These are phyloP conservation scores for Kazachstania sp. DNA, from an alignment of 1,139 yeast genomes.

Conservation along the genomic window DNA sequence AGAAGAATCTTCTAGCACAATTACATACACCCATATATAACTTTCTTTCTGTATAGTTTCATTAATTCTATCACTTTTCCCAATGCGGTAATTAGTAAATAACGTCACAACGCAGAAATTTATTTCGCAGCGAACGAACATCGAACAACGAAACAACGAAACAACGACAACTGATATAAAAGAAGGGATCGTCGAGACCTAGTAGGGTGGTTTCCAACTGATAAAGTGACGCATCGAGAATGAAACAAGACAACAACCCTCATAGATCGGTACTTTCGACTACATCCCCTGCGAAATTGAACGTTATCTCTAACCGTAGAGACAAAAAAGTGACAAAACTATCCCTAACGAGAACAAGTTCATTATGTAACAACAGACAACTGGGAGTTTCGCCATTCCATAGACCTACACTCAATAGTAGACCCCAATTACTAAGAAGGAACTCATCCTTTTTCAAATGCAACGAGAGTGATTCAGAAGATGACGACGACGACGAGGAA, in stretches of 20 bases:
- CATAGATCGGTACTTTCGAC: conserved; percentile 31
- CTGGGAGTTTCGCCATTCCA: conserved; percentile 6
- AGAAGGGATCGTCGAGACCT: too few species aligned
- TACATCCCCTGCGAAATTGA: conserved; percentile 41
- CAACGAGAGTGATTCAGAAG: background rate
- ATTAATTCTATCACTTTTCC: conserved; percentile 1
- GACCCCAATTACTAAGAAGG: conserved; percentile 28
- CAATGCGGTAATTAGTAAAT: conserved; percentile 4
- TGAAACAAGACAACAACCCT: conserved; percentile 11
- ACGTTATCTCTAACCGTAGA: conserved; percentile 37
- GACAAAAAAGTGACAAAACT: conserved; percentile 18
- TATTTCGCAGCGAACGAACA: background rate
- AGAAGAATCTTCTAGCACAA: background rate
- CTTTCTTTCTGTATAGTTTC: too few species aligned
- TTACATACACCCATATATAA: too few species aligned
- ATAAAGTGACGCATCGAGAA: too few species aligned
- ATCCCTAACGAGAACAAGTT: conserved; percentile 17
- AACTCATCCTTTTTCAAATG: conserved; percentile 27
- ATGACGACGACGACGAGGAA: conserved; percentile 3
- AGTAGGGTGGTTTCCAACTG: too few species aligned
- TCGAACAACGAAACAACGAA: background rate
- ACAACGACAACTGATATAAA: too few species aligned
- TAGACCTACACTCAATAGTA: conserved; percentile 21
- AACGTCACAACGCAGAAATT: background rate
- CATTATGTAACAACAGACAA: conserved; percentile 13